A percentile compares a stretch with the other conserved stretches of the same genome.
phyloP scores from a whole-genome alignment of 164 flowering plant genomes.

The Stephania yunnanensis region DNA sequence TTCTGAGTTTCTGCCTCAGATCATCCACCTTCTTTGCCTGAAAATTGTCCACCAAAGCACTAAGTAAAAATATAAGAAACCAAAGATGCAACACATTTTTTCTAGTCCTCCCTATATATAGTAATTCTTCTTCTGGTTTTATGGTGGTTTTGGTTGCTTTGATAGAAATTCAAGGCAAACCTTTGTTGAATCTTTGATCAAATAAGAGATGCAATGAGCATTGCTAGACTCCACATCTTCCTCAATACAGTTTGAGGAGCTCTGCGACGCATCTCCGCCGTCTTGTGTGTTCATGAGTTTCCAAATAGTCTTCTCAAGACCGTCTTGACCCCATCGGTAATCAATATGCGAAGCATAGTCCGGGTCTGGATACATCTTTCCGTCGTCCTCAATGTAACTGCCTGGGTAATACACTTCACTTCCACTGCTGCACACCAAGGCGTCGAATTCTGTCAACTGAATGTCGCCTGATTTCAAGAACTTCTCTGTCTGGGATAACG shows the following conservation, averaged over 20 bases:
- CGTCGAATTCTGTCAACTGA: slow-evolving; percentile 73
- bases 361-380: slow-evolving; percentile 54
- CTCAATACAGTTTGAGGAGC: slow-evolving; percentile 31
- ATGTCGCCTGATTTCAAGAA: slow-evolving; percentile 55
- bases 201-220: slow-evolving; percentile 65
- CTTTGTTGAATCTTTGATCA: slow-evolving; percentile 56
- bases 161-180: slow-evolving; percentile 21
- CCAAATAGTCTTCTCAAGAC: slow-evolving; percentile 71
- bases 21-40: slow-evolving; percentile 80
- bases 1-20: slow-evolving; percentile 83
- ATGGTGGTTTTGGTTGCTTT: neutral
- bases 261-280: slow-evolving; percentile 18
- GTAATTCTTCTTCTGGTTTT: neutral
- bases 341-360: slow-evolving; percentile 85
- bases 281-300: slow-evolving; percentile 63
- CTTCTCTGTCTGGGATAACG: slow-evolving; percentile 44
- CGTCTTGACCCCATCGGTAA: slow-evolving; percentile 87
- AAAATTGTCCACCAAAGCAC: neutral
- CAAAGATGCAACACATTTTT: neutral
- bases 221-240: slow-evolving; percentile 60
- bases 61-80: neutral
- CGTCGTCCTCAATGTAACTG: slow-evolving; percentile 40
- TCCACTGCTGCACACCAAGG: slow-evolving; percentile 84
- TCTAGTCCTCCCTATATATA: too few species aligned
- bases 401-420: slow-evolving; percentile 90